Percentiles rank a stretch among this genome's conserved stretches.
These are phyloP conservation scores for Pyrrhoderma lamaoense DNA, from an alignment of 1,284 basidiomycete genomes.

Conservation along the genomic window DNA sequence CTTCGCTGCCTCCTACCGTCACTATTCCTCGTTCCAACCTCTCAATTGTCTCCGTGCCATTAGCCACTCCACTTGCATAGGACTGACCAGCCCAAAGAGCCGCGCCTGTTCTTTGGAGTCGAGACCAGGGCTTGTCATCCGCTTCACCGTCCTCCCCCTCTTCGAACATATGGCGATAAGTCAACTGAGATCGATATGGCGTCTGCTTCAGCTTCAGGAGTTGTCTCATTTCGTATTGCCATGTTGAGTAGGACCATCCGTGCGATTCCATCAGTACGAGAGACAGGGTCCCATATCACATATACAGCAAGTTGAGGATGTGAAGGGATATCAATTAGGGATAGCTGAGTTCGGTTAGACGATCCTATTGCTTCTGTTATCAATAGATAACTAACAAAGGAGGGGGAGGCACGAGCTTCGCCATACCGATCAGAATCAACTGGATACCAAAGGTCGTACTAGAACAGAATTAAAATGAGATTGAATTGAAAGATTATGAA, in stretches of 20 bases:
- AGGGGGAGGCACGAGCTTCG: conserved; percentile 28
- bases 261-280: conserved; percentile 18
- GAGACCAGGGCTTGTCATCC: conserved; percentile 28
- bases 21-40: conserved; percentile 22
- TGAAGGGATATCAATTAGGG: conserved; percentile 22
- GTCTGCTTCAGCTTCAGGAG: conserved; percentile 17
- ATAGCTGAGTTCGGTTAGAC: conserved; percentile 24
- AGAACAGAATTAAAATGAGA: conserved; percentile 8
- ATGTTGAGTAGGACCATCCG: conserved; percentile 30
- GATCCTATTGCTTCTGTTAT: conserved; percentile 30
- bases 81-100: conserved; percentile 33
- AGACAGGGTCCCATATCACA: conserved; percentile 28
- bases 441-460: conserved; percentile 35
- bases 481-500: conserved; percentile 2
- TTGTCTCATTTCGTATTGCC: conserved; percentile 23
- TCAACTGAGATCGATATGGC: conserved; percentile 23
- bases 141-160: conserved; percentile 23
- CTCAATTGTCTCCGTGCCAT: conserved; percentile 25
- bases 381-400: conserved; percentile 31
- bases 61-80: conserved; percentile 27
- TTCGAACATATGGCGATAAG: conserved; percentile 21
- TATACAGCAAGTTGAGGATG: conserved; percentile 27
- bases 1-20: conserved; percentile 27
- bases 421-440: conserved; percentile 28
- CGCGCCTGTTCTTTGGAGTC: conserved; percentile 26